Conservation (phyloP, 2,329 filamentous ascomycete species). For the Beauveria sp. region DNA sequence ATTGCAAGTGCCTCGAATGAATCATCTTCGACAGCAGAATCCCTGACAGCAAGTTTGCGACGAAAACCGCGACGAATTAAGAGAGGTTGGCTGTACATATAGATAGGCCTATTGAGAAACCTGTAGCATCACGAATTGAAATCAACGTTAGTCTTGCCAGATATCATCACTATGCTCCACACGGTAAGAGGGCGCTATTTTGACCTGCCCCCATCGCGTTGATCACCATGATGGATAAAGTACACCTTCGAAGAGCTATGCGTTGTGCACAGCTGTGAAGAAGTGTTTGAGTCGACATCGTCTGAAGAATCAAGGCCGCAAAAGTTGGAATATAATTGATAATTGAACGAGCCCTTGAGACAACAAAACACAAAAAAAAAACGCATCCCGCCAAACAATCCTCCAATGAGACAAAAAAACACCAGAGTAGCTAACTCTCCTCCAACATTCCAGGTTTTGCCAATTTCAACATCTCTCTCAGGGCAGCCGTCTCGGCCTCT, state of each 20-base stretch:
- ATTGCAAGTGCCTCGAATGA: not conserved
- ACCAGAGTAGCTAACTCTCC: conserved; percentile 2
- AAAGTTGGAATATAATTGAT: not conserved
- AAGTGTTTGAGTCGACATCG: conserved; percentile 3
- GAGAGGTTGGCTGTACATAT: not conserved
- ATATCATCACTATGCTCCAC: not conserved
- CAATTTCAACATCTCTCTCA: conserved; percentile 31
- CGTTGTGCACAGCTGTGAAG: conserved; percentile 1
- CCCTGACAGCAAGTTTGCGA: not conserved
- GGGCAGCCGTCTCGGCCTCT: conserved; percentile 50
- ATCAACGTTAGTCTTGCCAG: not conserved
- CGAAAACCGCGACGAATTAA: not conserved
- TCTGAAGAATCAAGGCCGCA: not conserved
- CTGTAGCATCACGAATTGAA: not conserved
- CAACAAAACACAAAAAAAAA: not conserved
- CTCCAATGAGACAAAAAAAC: not conserved
- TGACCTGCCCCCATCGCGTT: not conserved
- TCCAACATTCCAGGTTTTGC: conserved; percentile 1
- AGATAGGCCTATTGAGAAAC: too few species aligned
- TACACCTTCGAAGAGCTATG: not conserved
- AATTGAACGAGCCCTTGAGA: not conserved
- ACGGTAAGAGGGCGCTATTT: not conserved
- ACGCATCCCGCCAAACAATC: conserved; percentile 4
- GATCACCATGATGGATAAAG: conserved; percentile 4
- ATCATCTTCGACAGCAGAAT: not conserved